Evolutionary conservation across 192 early-diverging fungal genomes (phyloP).

Genomic region (Umbelopsis vinacea): DNA sequence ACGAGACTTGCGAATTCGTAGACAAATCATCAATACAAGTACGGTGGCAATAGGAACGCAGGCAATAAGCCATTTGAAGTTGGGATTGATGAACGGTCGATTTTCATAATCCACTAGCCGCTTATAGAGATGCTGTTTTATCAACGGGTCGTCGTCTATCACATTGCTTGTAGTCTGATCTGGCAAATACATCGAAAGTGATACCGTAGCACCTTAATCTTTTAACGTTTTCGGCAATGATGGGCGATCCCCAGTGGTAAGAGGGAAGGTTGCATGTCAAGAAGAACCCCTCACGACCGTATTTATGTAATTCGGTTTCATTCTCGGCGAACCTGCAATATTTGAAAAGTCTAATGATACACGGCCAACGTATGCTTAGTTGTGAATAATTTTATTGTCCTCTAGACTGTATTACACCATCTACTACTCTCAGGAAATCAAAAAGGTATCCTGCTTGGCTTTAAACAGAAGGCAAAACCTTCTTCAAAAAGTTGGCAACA

Average conservation of each 20-base stretch:
- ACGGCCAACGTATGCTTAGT: neutral
- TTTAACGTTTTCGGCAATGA: neutral
- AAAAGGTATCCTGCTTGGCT: too few species aligned
- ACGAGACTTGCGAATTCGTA: slow-evolving; percentile 14
- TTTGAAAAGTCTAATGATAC: too few species aligned
- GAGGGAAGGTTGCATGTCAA: neutral
- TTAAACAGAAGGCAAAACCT: slow-evolving; percentile 21
- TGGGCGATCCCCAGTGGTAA: neutral
- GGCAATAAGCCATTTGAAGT: slow-evolving; percentile 24
- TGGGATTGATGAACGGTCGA: neutral
- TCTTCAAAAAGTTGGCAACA: slow-evolving; percentile 66
- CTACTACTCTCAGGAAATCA: neutral
- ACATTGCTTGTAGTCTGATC: neutral
- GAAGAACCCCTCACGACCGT: neutral
- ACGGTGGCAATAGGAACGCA: neutral
- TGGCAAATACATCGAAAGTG: slow-evolving; percentile 2
- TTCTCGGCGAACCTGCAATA: neutral
- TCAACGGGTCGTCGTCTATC: neutral
- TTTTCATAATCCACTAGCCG: slow-evolving; percentile 11
- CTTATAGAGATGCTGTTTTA: neutral
- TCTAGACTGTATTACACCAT: slow-evolving; percentile 1
- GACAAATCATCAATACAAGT: slow-evolving; percentile 7
- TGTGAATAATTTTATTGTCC: slow-evolving; percentile 17
- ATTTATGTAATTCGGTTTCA: slow-evolving; percentile 11
- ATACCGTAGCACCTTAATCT: neutral